Evolutionary conservation across 306 rosid species (phyloP), one percentile per base, ranked within the genome.

Genomic region (Trichosanthes cucumerina): DNA sequence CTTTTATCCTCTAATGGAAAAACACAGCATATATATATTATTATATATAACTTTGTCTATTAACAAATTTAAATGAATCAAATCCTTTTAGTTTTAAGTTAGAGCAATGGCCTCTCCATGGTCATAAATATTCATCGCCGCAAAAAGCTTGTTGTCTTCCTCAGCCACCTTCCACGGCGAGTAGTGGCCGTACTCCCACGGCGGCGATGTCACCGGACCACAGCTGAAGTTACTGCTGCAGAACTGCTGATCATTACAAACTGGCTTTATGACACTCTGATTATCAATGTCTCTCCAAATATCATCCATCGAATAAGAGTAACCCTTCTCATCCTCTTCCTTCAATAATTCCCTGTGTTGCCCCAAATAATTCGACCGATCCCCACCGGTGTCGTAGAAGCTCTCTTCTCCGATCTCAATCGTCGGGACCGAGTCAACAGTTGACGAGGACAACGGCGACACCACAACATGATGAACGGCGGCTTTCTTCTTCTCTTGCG

Each of bases 381-480:
- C 56, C 0, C 97, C 97, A 7, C 99, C 98, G 9, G 96, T 90
- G 81, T 96, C 93, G 76, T 91, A 91, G 59, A 88, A 92, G 83
- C 96, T 92, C 81, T 84, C 90, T 59, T 85, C 98, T 36, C 94
- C 96, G 0, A 83, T 83, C 36, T 90, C 78, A 19, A 76, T 83
- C 53, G 87, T 78, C 44, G 85, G 85, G 60, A 85, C 70, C 2
- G 93, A 83, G 60, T 80, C 90, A 77, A 79, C 83, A 0, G 86
- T 59, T 9, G 89, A 78, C 1, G 90, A 85, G 12, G 88, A 82
- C 7, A 80, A 46, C 5, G 81, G 38, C 7, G 78, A 68, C 14
- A 74, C 52, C 2, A 12, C 0, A 56, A 49, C 41, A 14, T 26
- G 41, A 31, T 5, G 41, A 15, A 3, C 9, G 0, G 33, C 26